These are phyloP conservation scores for Suaeda aralocaspica DNA, from an alignment of 148 eudicot genomes.

Conservation along the genomic window DNA sequence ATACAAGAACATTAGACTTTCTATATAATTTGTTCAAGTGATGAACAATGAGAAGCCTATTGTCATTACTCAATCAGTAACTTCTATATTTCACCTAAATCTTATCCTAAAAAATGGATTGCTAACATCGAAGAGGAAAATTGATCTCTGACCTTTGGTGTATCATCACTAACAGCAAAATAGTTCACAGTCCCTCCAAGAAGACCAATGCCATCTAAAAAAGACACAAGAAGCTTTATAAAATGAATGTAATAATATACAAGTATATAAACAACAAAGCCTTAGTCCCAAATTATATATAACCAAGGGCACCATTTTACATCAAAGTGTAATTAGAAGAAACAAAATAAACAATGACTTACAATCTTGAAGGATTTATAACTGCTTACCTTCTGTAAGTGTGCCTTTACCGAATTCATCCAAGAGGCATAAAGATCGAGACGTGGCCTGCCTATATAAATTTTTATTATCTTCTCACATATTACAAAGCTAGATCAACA, in stretches of 20 bases:
- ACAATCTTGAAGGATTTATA: not conserved
- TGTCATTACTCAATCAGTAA: not conserved
- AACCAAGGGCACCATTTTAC: not conserved
- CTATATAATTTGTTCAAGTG: too few species aligned
- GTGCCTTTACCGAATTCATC: constrained; percentile 99
- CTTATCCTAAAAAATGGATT: too few species aligned
- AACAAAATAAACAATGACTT: not conserved
- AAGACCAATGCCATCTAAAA: constrained; percentile 97
- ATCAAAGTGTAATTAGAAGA: not conserved
- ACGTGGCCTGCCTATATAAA: constrained; percentile 67
- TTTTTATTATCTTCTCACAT: not conserved
- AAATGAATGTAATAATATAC: not conserved
- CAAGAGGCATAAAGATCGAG: constrained; percentile 77
- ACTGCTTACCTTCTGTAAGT: constrained; percentile 75
- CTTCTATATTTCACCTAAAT: not conserved
- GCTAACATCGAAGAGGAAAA: not conserved
- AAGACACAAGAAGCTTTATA: constrained; percentile 14
- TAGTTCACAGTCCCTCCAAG: constrained; percentile 87
- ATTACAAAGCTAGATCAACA: constrained; percentile 10
- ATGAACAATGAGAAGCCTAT: too few species aligned
- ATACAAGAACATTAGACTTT: too few species aligned
- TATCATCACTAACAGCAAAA: constrained; percentile 57
- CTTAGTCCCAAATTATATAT: too few species aligned
- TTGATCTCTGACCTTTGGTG: constrained; percentile 70
- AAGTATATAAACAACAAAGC: too few species aligned